Base-by-base conservation (phyloP, 768 basidiomycete species). In the Lentinus tigrinus region DNA sequence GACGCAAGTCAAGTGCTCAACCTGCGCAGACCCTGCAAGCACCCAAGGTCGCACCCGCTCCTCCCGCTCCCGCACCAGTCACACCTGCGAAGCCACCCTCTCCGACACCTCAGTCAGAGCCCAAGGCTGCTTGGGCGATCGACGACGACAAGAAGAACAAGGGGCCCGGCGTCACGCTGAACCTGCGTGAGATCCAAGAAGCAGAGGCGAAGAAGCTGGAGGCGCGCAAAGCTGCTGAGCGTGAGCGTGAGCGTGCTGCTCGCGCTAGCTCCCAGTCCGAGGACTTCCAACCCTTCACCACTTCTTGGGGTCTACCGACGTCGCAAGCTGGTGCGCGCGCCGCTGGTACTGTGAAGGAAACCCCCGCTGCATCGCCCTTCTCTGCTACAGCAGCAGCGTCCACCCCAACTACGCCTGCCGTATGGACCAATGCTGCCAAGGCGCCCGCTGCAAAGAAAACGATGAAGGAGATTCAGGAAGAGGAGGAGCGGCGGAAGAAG, bases 391-490 rank as follows among this genome's bases (percentile, higher is more conserved):
- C 69, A 6, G 56, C 69, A 36, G n/a, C 48, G 2, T 24, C 60
- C 3, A 37, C 66, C 0, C 58, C 73, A 3, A 28, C 70, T 2
- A 54, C 66, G 11, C 44, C 72, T 0, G 58, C 69, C 3, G 93
- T 91, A 19, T 96, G 94, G 93, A 89, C 87, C 10, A 85, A 80
- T 65, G 74, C 81, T 16, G 74, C 73, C 24, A 87, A 85, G 67
- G 72, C 80, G 7, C 75, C 75, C 10, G 69, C 77, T 3, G 70
- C 81, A 7, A 95, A 93, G 79, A 97, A 94, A 80, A 91, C 92
- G 2, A 88, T 99, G 88, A 98, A 96, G 77, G 95, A 99, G 77
- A 99, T 99, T 39, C 93, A 96, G 69, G 96, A 98, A 73, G 97
- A 99, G 66, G 97, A 99, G 69, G 93, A 96, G 73, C 83, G 77